Conservation (phyloP, 805 yeast genomes). For the Candida sithepensis region DNA sequence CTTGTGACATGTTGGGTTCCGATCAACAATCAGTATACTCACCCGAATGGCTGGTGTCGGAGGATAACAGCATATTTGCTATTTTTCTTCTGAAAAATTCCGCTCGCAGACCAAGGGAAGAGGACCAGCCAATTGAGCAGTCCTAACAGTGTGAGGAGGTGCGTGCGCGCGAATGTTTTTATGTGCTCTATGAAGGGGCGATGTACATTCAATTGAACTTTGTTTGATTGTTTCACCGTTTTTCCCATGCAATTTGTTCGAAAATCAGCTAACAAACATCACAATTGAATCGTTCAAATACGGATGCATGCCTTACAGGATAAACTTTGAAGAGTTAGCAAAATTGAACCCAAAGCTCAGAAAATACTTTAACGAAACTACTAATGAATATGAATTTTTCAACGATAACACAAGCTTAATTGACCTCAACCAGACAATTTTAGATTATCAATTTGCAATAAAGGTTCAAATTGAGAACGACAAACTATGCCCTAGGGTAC, state of each 20-base stretch:
- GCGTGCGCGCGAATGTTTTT: too few species aligned
- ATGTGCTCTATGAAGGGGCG: too few species aligned
- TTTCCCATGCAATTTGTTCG: too few species aligned
- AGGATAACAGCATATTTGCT: too few species aligned
- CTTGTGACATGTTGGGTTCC: constrained; percentile 35
- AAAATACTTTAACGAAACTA: constrained; percentile 7
- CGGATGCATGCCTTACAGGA: constrained; percentile 1
- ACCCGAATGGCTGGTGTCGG: too few species aligned
- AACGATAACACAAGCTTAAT: constrained; percentile 19
- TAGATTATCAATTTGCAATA: constrained; percentile 15
- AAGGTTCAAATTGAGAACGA: constrained; percentile 12
- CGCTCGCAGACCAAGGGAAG: too few species aligned
- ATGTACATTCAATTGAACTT: too few species aligned
- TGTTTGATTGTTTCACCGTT: neutral
- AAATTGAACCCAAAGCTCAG: constrained; percentile 15
- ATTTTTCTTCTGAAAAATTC: neutral
- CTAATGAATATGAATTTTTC: constrained; percentile 19
- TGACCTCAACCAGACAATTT: constrained; percentile 18
- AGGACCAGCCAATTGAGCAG: too few species aligned
- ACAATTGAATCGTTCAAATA: neutral
- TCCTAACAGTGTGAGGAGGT: too few species aligned
- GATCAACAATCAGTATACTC: neutral
- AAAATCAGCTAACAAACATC: too few species aligned
- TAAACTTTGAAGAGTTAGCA: constrained; percentile 14
- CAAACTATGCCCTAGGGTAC: constrained; percentile 32